Base-by-base conservation (phyloP, 352 stramenopile genomes). In the Peronospora destructor region DNA sequence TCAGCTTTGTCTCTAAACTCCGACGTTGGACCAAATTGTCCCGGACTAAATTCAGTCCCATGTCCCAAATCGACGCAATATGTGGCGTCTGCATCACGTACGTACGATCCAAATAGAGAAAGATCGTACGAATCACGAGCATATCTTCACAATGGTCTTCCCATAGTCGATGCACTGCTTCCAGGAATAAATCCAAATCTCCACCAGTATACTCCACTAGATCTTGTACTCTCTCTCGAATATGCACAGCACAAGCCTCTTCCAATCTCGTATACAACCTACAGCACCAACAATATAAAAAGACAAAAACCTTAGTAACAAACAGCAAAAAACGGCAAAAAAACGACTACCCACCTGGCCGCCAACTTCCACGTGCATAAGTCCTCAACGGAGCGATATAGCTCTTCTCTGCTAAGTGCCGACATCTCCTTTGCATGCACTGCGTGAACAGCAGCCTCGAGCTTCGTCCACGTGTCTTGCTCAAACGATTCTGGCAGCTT, bases 311-410 rank as follows among this genome's bases (percentile, higher is more conserved):
- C 33, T 6, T 6, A 6, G 23, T 26, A 26, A n/a, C 33, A n/a
- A 47, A 32, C 1, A 28, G 29, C n/a, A 40, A 11, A 26, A 35
- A 13, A 17, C 16, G 21, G 29, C 26, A 41, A 52, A 42, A 39
- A 55, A 40, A 23, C 14, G 30, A 6, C 14, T 23, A 10, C 17
- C 37, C 10, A 80, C 62, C 73, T 78, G 4, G 72, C 62, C 3
- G 85, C 84, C 73, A 95, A 94, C 61, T 96, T 97, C 77, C 94
- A 94, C 38, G 91, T 92, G 74, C 90, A 97, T 52, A 97, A 70
- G 52, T 96, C 89, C 56, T 92, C 84, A 7, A 91, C 83, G 0
- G 75, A 71, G 50, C 82, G 74, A 37, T 93, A 94, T 7, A 94
- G 70, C 53, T 94, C 84, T 56, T 94, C 81, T 35, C 82, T 62